Conservation (phyloP, 1,284 basidiomycete genomes). For the Trametes pubescens region DNA sequence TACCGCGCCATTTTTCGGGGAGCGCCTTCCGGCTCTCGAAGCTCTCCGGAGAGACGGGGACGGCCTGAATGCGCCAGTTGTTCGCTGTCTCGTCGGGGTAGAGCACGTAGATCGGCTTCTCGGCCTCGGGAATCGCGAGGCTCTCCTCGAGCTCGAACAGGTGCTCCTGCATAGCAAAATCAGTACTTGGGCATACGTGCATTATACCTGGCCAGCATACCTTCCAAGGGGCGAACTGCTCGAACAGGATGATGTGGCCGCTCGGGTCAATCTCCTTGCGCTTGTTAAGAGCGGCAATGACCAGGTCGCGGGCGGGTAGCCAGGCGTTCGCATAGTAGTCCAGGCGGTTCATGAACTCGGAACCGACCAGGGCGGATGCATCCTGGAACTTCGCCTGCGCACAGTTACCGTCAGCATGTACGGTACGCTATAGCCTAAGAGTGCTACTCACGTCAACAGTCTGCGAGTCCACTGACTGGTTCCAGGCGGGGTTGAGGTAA, state of each 20-base stretch:
- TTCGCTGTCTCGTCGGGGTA: conserved; percentile 86
- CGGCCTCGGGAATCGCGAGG: conserved; percentile 50
- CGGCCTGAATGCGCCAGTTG: conserved; percentile 95
- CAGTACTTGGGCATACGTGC: background rate
- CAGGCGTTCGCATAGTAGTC: conserved; percentile 90
- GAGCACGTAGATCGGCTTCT: conserved; percentile 83
- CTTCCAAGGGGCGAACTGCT: conserved; percentile 90
- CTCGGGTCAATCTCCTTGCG: conserved; percentile 74
- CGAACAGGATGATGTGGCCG: conserved; percentile 85
- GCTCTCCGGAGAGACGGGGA: conserved; percentile 83
- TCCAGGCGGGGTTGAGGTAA: conserved; percentile 92
- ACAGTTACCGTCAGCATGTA: background rate
- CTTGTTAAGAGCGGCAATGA: conserved; percentile 70
- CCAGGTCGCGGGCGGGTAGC: conserved; percentile 91
- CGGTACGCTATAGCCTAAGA: too few relatives aligned
- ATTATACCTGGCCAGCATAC: conserved; percentile 46
- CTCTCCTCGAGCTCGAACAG: conserved; percentile 86
- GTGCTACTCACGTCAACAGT: conserved; percentile 71
- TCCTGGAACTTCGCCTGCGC: conserved; percentile 75
- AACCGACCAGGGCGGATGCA: conserved; percentile 86
- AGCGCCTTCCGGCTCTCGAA: conserved; percentile 93
- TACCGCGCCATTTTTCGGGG: conserved; percentile 93
- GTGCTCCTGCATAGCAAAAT: conserved; percentile 74
- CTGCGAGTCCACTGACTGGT: conserved; percentile 70
- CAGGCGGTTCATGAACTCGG: conserved; percentile 86